phyloP scores from a whole-genome alignment of 2,329 filamentous ascomycete species.

The Dactylonectria macrodidyma region DNA sequence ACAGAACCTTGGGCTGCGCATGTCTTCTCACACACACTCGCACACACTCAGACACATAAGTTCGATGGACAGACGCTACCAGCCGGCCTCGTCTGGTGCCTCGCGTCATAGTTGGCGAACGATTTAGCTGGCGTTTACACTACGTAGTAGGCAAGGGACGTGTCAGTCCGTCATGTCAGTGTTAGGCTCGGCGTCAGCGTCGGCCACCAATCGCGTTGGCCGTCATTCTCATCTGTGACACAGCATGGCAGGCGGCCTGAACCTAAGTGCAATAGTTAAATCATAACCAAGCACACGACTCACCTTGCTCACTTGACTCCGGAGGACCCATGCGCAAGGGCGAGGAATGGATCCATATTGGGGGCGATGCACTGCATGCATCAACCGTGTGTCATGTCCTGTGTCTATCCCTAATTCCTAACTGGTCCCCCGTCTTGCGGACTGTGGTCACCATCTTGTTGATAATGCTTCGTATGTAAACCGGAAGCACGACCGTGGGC shows the following conservation, averaged over 20 bases:
- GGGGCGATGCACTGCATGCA: slow-evolving; percentile 1
- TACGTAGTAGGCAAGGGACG: slow-evolving; percentile 17
- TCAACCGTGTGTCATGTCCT: slow-evolving; percentile 3
- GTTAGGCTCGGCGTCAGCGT: slow-evolving; percentile 27
- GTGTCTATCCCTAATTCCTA: slow-evolving; percentile 6
- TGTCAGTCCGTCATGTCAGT: slow-evolving; percentile 30
- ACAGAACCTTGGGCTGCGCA: neutral
- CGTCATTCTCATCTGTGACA: slow-evolving; percentile 27
- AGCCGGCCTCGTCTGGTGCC: slow-evolving; percentile 24
- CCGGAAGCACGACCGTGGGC: slow-evolving; percentile 4
- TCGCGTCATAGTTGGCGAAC: slow-evolving; percentile 10
- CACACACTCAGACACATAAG: slow-evolving; percentile 1
- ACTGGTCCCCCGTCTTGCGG: neutral
- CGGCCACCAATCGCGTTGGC: slow-evolving; percentile 23
- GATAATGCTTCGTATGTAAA: slow-evolving; percentile 9
- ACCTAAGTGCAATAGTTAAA: neutral
- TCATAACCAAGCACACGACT: neutral
- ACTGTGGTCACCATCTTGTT: slow-evolving; percentile 6
- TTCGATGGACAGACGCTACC: slow-evolving; percentile 20
- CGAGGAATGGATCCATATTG: neutral
- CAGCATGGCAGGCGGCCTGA: slow-evolving; percentile 22
- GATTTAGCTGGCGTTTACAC: slow-evolving; percentile 12
- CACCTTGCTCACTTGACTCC: neutral
- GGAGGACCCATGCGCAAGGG: neutral
- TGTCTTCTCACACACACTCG: slow-evolving; percentile 4